phyloP scores from a whole-genome alignment of 371 early-diverging fungal species.

The Actinomortierella wolfii region DNA sequence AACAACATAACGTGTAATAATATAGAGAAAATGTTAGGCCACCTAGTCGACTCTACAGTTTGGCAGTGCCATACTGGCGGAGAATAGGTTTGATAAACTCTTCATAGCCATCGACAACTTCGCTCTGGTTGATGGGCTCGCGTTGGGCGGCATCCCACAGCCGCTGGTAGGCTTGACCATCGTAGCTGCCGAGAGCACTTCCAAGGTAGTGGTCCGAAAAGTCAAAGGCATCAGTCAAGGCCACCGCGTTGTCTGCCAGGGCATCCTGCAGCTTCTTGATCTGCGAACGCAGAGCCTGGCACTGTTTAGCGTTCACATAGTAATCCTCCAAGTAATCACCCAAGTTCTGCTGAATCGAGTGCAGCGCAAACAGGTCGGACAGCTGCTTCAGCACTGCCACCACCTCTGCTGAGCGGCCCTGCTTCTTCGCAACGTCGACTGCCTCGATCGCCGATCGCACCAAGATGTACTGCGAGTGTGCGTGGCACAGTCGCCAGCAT shows the following conservation, averaged over 20 bases:
- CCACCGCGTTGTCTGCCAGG: slow-evolving; percentile 64
- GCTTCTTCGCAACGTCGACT: slow-evolving; percentile 53
- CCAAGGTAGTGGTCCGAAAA: slow-evolving; percentile 65
- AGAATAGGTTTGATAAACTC: slow-evolving; percentile 57
- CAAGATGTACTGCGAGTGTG: slow-evolving; percentile 39
- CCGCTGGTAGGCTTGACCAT: slow-evolving; percentile 73
- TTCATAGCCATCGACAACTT: slow-evolving; percentile 62
- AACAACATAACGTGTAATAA: too few species aligned
- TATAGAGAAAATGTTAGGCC: too few species aligned
- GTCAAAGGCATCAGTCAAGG: slow-evolving; percentile 72
- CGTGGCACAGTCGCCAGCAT: slow-evolving; percentile 53
- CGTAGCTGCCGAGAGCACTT: slow-evolving; percentile 65
- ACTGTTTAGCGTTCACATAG: slow-evolving; percentile 27
- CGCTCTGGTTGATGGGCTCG: slow-evolving; percentile 67
- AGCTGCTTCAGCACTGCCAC: slow-evolving; percentile 25
- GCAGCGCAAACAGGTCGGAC: slow-evolving; percentile 33
- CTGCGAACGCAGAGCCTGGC: slow-evolving; percentile 31
- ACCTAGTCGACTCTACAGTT: slow-evolving; percentile 30
- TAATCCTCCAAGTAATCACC: slow-evolving; percentile 39
- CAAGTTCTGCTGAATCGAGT: slow-evolving; percentile 31
- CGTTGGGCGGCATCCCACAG: slow-evolving; percentile 65
- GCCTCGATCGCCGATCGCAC: slow-evolving; percentile 21
- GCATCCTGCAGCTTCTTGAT: slow-evolving; percentile 46
- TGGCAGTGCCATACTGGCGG: slow-evolving; percentile 32
- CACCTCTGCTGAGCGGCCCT: slow-evolving; percentile 12